These are phyloP conservation scores for Xylaria sp. DNA, from an alignment of 2,329 filamentous ascomycete genomes.

Conservation along the genomic window DNA sequence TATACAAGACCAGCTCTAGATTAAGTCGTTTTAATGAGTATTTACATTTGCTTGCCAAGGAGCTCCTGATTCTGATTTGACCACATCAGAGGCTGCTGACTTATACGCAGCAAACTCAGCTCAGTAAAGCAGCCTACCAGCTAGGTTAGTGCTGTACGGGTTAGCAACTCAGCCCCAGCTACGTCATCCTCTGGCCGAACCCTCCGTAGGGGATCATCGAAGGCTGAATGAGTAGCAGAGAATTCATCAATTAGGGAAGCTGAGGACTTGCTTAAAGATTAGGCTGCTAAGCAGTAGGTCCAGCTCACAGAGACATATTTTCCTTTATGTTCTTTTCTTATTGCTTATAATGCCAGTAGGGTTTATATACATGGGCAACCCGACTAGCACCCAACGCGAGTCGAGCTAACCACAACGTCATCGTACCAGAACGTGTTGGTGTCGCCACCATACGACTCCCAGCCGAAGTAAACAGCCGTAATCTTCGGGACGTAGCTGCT, in stretches of 20 bases:
- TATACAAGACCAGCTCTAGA: not conserved
- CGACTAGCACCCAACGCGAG: slow-evolving; percentile 59
- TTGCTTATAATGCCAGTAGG: not conserved
- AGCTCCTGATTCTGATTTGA: too few relatives aligned
- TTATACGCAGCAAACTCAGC: too few relatives aligned
- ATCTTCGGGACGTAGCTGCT: slow-evolving; percentile 62
- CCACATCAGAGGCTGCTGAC: too few relatives aligned
- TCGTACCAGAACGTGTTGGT: slow-evolving; percentile 73
- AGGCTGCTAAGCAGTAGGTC: not conserved
- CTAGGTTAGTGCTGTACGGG: too few relatives aligned
- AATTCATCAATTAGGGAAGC: not conserved
- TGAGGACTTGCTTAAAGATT: not conserved
- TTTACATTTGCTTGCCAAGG: too few relatives aligned
- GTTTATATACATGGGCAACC: slow-evolving; percentile 4
- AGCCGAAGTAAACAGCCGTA: slow-evolving; percentile 69
- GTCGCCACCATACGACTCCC: slow-evolving; percentile 71
- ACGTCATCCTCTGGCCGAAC: too few relatives aligned
- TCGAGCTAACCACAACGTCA: slow-evolving; percentile 63
- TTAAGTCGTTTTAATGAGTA: too few relatives aligned
- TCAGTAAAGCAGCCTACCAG: too few relatives aligned
- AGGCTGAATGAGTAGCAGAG: not conserved
- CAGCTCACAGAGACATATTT: not conserved
- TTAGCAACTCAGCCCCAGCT: too few relatives aligned
- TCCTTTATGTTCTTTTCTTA: not conserved
- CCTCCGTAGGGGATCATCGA: not conserved